Conservation (phyloP, 345 rosid species). For the Firmiana major region DNA sequence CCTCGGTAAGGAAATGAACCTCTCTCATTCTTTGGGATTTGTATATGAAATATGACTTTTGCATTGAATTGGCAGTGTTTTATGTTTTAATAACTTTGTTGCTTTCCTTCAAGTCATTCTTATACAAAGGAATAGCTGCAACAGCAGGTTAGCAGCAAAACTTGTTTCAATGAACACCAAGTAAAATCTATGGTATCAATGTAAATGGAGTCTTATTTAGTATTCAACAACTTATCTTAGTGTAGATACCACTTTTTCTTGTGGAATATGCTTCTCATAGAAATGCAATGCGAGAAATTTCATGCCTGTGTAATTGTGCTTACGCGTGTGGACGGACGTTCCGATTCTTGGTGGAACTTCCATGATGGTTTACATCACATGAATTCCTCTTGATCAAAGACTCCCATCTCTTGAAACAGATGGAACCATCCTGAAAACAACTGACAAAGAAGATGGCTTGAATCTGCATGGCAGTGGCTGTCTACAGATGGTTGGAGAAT, state of each 20-base stretch:
- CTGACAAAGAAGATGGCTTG: constrained; percentile 22
- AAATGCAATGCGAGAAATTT: not conserved
- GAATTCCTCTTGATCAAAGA: not conserved
- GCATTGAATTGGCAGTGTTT: not conserved
- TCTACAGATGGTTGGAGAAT: constrained; percentile 31
- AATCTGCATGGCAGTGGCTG: constrained; percentile 23
- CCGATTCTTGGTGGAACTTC: not conserved
- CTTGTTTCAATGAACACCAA: not conserved
- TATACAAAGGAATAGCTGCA: not conserved
- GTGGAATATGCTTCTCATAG: not conserved
- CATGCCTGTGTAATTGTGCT: not conserved
- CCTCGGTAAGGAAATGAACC: constrained; percentile 21
- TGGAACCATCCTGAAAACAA: constrained; percentile 17
- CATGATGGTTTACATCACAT: not conserved
- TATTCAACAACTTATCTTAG: not conserved
- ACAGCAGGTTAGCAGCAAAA: not conserved
- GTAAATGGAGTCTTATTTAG: not conserved
- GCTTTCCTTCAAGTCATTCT: not conserved
- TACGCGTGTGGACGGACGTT: not conserved
- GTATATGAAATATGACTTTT: not conserved
- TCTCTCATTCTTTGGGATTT: not conserved
- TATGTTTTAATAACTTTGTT: not conserved
- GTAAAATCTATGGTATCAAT: not conserved
- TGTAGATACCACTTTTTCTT: not conserved
- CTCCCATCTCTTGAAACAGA: constrained; percentile 21